phyloP scores from a whole-genome alignment of 179 eudicot species.

The Pouteria campechiana region DNA sequence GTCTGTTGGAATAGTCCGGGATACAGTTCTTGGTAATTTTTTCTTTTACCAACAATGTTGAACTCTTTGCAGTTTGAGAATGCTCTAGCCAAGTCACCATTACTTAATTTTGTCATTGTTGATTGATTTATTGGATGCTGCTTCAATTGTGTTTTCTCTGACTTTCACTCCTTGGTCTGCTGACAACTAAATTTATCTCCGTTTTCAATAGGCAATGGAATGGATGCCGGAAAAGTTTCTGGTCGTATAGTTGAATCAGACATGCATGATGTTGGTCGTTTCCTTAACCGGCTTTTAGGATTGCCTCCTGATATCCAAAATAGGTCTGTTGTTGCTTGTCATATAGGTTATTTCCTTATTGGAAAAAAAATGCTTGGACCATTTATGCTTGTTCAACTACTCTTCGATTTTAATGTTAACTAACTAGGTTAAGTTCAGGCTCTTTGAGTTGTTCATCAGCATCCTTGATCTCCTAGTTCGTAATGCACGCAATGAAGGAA shows the following conservation, averaged over 20 bases:
- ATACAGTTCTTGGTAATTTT: slow-evolving; percentile 44
- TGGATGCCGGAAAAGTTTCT: slow-evolving; percentile 68
- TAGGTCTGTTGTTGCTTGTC: slow-evolving; percentile 28
- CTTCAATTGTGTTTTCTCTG: background rate
- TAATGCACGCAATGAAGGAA: slow-evolving; percentile 85
- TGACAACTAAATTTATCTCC: no score
- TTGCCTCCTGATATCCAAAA: slow-evolving; percentile 96
- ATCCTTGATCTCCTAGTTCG: slow-evolving; percentile 73
- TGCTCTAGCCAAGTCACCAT: background rate
- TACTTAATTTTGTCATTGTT: background rate
- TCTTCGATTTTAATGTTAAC: background rate
- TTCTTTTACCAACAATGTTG: background rate
- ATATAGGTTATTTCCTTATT: background rate
- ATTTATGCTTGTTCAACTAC: background rate
- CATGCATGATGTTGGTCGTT: slow-evolving; percentile 99
- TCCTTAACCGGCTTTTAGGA: slow-evolving; percentile 84
- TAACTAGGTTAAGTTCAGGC: slow-evolving; percentile 29
- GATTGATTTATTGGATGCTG: no score
- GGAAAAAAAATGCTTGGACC: background rate
- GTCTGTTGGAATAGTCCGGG: slow-evolving; percentile 95
- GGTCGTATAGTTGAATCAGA: slow-evolving; percentile 97
- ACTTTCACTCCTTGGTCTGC: background rate
- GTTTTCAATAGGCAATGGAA: slow-evolving; percentile 46
- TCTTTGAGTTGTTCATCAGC: slow-evolving; percentile 88
- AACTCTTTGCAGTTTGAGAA: background rate